Conservation (phyloP, 495 filamentous ascomycete genomes). For the Hypoxylon perforatum region DNA sequence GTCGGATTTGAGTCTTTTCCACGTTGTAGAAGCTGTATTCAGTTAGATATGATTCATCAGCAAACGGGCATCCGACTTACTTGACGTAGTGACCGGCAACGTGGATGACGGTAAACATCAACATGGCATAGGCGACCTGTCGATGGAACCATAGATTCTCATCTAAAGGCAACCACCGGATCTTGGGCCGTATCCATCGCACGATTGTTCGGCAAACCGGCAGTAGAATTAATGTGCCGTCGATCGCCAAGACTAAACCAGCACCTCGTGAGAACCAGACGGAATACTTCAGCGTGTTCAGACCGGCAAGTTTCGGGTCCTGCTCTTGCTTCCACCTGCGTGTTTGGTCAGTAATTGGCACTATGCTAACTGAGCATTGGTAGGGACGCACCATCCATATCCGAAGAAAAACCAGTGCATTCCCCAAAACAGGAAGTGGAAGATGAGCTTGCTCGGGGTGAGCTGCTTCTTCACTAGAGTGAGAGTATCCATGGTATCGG, state of each 20-base stretch:
- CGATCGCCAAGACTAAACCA: slow-evolving; percentile 81
- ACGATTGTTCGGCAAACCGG: slow-evolving; percentile 95
- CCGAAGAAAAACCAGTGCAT: slow-evolving; percentile 84
- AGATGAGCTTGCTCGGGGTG: slow-evolving; percentile 74
- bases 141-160: slow-evolving; percentile 97
- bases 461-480: slow-evolving; percentile 67
- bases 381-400: slow-evolving; percentile 80
- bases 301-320: slow-evolving; percentile 72
- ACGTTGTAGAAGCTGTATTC: slow-evolving; percentile 88
- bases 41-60: slow-evolving; percentile 43
- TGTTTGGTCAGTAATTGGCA: slow-evolving; percentile 35
- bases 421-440: slow-evolving; percentile 88
- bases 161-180: slow-evolving; percentile 89
- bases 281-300: slow-evolving; percentile 86
- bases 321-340: slow-evolving; percentile 79
- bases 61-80: slow-evolving; percentile 62
- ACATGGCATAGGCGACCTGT: slow-evolving; percentile 89
- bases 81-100: slow-evolving; percentile 91
- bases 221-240: slow-evolving; percentile 86
- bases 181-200: slow-evolving; percentile 83
- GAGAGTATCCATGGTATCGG: slow-evolving; percentile 54
- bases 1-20: slow-evolving; percentile 84
- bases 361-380: slow-evolving; percentile 5
- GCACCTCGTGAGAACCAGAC: slow-evolving; percentile 98
- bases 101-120: slow-evolving; percentile 85